Evolutionary conservation across 83 land plant genomes (phyloP), one percentile per base, ranked within the genome.

Genomic region (Picea abies): DNA sequence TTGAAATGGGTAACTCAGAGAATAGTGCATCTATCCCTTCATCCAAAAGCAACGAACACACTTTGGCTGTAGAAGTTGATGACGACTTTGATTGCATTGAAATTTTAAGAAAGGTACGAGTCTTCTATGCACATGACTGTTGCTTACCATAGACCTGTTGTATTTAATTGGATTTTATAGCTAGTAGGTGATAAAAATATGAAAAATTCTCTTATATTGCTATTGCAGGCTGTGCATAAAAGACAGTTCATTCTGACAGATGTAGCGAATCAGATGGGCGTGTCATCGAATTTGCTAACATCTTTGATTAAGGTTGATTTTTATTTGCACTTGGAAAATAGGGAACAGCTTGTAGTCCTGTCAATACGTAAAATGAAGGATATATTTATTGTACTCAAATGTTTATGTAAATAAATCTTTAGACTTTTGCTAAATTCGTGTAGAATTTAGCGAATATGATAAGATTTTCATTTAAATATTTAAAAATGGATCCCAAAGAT

Each of bases 151-250:
- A 35, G 32, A 4, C 39, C 39, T 70, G 22, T 9, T 70, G 39
- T 37, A 12, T 37, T 70, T 70, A 5, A 70, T 37, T 70, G 47
- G 11, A 17, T 19, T 70, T 70, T 39, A 41, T 37, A 37, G 75
- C 39, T 37, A 37, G 39, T 37, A 37, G 35, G 41, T 6, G 5
- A 37, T 70, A 70, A 35, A n/a, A 9, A 70, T 37, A 6, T 39
- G 4, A 19, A 16, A 32, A 6, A 70, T 19, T 39, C 22, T 17
- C 4, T 70, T 39, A 6, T 68, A 68, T 70, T 16, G 20, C 14
- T 52, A 52, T 37, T 70, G 17, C 73, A 69, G 75, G 75, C 20
- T 70, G 75, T 65, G 32, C 35, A 65, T 23, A 25, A 70, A 41
- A 37, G 47, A 3, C 47, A 70, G 17, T 39, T 17, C 6, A 37